Evolutionary conservation across 2,329 filamentous ascomycete genomes (phyloP), one percentile per base, ranked within the genome.

Genomic region (Diplodia sapinea): DNA sequence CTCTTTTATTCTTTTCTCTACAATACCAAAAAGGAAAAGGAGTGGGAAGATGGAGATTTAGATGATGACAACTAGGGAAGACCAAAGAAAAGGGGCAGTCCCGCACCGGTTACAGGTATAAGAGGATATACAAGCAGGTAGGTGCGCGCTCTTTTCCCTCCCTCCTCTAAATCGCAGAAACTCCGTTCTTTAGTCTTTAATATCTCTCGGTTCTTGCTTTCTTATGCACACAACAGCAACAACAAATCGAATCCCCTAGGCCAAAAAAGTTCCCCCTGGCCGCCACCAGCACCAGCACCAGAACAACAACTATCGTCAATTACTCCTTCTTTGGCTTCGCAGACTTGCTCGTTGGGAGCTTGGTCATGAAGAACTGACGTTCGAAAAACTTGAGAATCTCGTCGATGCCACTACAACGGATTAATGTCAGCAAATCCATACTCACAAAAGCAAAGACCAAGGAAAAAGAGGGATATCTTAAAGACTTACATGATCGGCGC

Each of bases 401-500:
- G 71, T 97, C 93, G 72, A 97, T 91, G 66, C 93, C 71, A 75
- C 91, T 93, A 71, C 26, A 15, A 26, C 7, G 17, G 4, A 40
- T 54, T 36, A 36, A 57, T 26, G 66, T 75, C 70, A 75, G 72
- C 57, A 71, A 65, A 68, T 67, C 3, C 2, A 31, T 17, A 29
- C 11, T 11, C 26, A 38, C 4, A 31, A 26, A 11, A 11, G 17
- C 5, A 47, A 13, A 20, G 43, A 20, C n/a, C n/a, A 65, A 31
- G 26, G 43, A n/a, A 61, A 23, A 63, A 36, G 63, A n/a, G 20
- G 56, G 51, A 20, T 70, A 4, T 33, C 3, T 26, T 26, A n/a
- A 49, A 36, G 23, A 87, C 92, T 91, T 86, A 93, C 89, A 99
- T 91, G 71, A 99, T 96, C 52, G 95, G 95, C 20, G 89, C 89